phyloP scores from a whole-genome alignment of 306 rosid species.

The Inga laurina region DNA sequence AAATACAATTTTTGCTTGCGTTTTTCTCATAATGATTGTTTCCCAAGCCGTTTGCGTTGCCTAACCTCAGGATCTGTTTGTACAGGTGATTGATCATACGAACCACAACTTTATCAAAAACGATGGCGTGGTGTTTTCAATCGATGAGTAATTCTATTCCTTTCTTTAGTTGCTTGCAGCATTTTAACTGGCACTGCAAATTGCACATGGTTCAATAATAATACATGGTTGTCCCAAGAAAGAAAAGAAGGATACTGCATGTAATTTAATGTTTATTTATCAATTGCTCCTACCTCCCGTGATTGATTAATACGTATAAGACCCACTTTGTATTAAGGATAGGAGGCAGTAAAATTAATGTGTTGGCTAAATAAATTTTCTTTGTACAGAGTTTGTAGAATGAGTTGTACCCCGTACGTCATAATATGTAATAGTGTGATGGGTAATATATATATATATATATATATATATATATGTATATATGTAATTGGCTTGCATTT shows the following conservation, averaged over 20 bases:
- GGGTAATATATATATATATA: neutral
- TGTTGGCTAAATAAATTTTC: neutral
- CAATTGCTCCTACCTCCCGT: neutral
- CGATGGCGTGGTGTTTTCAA: conserved; percentile 51
- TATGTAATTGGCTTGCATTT: neutral
- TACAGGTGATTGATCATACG: conserved; percentile 74
- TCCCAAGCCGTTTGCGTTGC: neutral
- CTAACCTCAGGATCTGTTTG: neutral
- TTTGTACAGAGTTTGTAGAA: neutral
- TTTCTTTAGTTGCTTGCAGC: conserved; percentile 9
- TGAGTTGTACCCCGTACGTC: neutral
- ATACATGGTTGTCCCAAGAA: neutral
- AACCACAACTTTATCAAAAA: conserved; percentile 50
- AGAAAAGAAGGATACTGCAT: neutral
- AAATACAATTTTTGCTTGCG: neutral
- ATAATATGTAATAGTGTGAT: neutral
- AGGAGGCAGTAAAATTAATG: neutral
- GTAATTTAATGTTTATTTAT: neutral
- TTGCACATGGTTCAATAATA: neutral
- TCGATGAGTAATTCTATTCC: conserved; percentile 41
- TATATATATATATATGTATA: neutral
- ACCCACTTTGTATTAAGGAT: too few species aligned
- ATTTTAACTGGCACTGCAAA: conserved; percentile 12
- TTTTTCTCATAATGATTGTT: conserved; percentile 10
- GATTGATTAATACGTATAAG: too few species aligned